Percentiles rank a stretch among this genome's conserved stretches.
Evolutionary conservation across 176 grass and related monocot species (phyloP).

Genomic region (Oryza glumipatula): DNA sequence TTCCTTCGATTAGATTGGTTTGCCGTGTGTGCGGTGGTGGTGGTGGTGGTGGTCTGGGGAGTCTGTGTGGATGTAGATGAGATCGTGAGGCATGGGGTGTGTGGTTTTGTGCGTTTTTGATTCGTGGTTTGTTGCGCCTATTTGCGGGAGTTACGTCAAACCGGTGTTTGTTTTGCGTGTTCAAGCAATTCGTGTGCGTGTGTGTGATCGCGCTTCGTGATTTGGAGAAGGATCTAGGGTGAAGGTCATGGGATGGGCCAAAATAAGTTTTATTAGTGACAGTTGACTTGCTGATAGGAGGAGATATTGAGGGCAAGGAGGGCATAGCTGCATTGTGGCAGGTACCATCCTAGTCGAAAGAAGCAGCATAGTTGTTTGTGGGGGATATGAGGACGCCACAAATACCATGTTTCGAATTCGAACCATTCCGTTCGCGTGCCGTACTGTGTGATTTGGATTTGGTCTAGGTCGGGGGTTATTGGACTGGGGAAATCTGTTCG

Average conservation of each 20-base stretch:
- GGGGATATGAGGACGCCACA: not conserved
- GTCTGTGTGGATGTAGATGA: not conserved
- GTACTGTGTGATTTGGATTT: not conserved
- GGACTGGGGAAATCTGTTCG: not conserved
- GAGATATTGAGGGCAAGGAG: not conserved
- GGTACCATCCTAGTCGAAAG: not conserved
- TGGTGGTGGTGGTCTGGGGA: not conserved
- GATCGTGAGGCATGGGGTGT: not conserved
- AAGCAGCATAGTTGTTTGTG: not conserved
- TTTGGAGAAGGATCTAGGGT: not conserved
- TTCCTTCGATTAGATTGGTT: not conserved
- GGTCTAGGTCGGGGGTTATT: not conserved
- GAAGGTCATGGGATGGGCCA: not conserved
- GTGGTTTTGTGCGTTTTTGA: not conserved
- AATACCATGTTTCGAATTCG: not conserved
- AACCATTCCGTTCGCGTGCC: not conserved
- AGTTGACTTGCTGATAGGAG: slow-evolving; percentile 14
- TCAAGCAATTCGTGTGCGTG: slow-evolving; percentile 1
- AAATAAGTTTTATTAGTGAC: not conserved
- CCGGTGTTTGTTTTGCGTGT: not conserved
- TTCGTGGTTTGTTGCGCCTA: not conserved
- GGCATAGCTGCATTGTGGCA: not conserved
- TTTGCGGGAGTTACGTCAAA: not conserved
- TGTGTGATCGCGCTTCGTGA: not conserved
- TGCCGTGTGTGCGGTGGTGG: not conserved